Evolutionary conservation across 768 basidiomycete species (phyloP), one percentile per base, ranked within the genome.

Genomic region (Tylopilus balloui): DNA sequence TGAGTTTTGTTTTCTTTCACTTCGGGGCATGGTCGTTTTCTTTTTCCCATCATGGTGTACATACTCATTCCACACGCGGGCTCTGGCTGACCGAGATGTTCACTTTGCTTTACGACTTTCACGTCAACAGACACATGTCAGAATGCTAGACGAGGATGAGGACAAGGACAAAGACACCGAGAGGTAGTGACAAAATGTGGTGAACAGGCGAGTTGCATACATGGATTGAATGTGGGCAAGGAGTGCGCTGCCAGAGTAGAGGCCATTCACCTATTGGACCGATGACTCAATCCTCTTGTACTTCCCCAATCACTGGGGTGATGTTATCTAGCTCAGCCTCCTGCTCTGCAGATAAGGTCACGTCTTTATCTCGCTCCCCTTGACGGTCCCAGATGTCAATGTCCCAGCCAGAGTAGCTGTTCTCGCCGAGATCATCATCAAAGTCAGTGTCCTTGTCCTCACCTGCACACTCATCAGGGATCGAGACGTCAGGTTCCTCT

Each of bases 1-100:
- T 85, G 50, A 35, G 76, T 14, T 13, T 32, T 32, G 15, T 34
- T 8, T n/a, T n/a, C n/a, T n/a, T n/a, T n/a, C n/a, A n/a, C n/a
- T n/a, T n/a, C n/a, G n/a, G n/a, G n/a, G n/a, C n/a, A n/a, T n/a
- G n/a, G n/a, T n/a, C n/a, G n/a, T n/a, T n/a, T n/a, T n/a, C n/a
- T n/a, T n/a, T n/a, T n/a, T n/a, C n/a, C n/a, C 8, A 8, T 34
- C 32, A 9, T 6, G 14, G n/a, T n/a, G n/a, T n/a, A n/a, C n/a
- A n/a, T 8, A n/a, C 14, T 29, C 32, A 2, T 15, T n/a, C 15
- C 7, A 14, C 14, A 4, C 6, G 6, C 31, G 10, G 50, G n/a
- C 17, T 25, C 14, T 32, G 13, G 10, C 17, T 38, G 43, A 32
- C 3, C 3, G n/a, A 17, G n/a, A 17, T 15, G 12, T n/a, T 27